phyloP scores from a whole-genome alignment of 306 rosid genomes.

The Pueraria montana region DNA sequence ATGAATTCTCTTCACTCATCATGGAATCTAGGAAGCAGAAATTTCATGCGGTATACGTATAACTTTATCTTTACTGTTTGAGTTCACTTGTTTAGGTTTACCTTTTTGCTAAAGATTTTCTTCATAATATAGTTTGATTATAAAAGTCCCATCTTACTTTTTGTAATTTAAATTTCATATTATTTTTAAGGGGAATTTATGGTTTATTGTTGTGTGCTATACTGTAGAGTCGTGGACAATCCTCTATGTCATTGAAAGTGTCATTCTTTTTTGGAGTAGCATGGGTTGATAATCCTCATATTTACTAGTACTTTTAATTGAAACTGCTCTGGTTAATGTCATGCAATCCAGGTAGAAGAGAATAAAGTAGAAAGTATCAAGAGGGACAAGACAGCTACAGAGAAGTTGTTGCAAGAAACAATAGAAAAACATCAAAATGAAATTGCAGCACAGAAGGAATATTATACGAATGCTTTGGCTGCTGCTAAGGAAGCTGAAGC shows the following conservation, averaged over 20 bases:
- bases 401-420: conserved; percentile 92
- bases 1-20: conserved; percentile 26
- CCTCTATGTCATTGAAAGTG: neutral
- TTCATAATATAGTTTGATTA: conserved; percentile 14
- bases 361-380: conserved; percentile 96
- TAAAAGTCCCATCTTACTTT: conserved; percentile 18
- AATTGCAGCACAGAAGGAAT: conserved; percentile 85
- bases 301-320: conserved; percentile 42
- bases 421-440: conserved; percentile 93
- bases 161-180: conserved; percentile 33
- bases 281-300: conserved; percentile 32
- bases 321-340: conserved; percentile 40
- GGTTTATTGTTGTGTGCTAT: conserved; percentile 26
- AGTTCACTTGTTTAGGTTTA: conserved; percentile 16
- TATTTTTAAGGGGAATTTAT: conserved; percentile 19
- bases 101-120: conserved; percentile 11
- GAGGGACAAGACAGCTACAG: conserved; percentile 95
- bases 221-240: conserved; percentile 2
- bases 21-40: conserved; percentile 33
- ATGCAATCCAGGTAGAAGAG: conserved; percentile 85
- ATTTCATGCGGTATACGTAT: conserved; percentile 6
- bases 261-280: conserved; percentile 36
- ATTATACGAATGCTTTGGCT: conserved; percentile 87
- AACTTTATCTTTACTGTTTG: conserved; percentile 26
- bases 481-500: conserved; percentile 98